phyloP scores from a whole-genome alignment of 306 rosid species.

The Trifolium dubium region DNA sequence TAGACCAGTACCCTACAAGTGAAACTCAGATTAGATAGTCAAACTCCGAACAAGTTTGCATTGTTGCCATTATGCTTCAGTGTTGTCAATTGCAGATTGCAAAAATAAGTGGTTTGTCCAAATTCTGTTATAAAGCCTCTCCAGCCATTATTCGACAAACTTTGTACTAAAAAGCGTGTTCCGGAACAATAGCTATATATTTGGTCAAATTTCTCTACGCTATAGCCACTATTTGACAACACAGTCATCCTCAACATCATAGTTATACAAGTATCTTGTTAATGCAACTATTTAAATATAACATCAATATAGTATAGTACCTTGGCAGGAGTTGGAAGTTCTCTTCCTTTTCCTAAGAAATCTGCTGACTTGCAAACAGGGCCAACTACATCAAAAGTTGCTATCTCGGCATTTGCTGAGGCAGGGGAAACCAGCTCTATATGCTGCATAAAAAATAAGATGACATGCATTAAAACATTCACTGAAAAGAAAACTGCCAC shows the following conservation, averaged over 20 bases:
- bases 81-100: not conserved
- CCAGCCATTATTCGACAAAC: not conserved
- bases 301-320: conserved; percentile 40
- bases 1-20: conserved; percentile 84
- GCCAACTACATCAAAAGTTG: conserved; percentile 58
- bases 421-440: conserved; percentile 91
- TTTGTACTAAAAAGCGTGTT: not conserved
- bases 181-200: not conserved
- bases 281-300: conserved; percentile 12
- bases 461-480: conserved; percentile 20
- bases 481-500: conserved; percentile 32
- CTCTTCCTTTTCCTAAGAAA: conserved; percentile 57
- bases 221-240: not conserved
- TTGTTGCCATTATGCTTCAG: not conserved
- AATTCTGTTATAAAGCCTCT: not conserved
- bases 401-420: conserved; percentile 51
- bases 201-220: not conserved
- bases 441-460: conserved; percentile 62
- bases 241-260: not conserved
- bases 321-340: conserved; percentile 57
- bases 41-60: conserved; percentile 22
- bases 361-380: conserved; percentile 63
- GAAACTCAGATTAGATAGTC: conserved; percentile 36
- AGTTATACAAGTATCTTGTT: conserved; percentile 8
- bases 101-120: not conserved